A percentile compares a stretch with the other conserved stretches of the same genome.
Conservation (phyloP, 202 grass and related monocot genomes). For the Saccharum hybrid region DNA sequence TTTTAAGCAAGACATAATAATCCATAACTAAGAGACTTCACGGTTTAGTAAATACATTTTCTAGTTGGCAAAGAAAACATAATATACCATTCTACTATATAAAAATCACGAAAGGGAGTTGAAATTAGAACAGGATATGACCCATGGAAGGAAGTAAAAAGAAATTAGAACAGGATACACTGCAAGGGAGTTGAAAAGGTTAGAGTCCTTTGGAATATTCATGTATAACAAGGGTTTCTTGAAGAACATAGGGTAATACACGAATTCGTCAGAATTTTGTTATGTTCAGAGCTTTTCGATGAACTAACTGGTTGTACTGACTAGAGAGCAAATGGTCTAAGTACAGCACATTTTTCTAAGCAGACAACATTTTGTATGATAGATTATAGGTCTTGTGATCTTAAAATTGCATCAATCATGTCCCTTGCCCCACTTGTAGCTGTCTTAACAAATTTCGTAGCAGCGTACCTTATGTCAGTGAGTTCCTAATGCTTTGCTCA, state of each 20-base stretch:
- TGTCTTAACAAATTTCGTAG: neutral
- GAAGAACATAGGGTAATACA: conserved; percentile 10
- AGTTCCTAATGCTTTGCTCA: neutral
- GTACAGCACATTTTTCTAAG: neutral
- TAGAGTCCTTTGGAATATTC: neutral
- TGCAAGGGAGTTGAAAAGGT: neutral
- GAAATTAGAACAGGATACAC: neutral
- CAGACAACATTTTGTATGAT: neutral
- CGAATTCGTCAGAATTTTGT: neutral
- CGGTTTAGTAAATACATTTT: neutral
- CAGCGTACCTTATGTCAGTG: neutral
- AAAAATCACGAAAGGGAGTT: conserved; percentile 2
- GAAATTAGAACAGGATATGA: neutral
- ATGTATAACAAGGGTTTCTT: neutral
- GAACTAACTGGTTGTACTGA: neutral
- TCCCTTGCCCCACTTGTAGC: neutral
- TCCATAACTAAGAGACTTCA: neutral
- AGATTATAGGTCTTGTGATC: neutral
- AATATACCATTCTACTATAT: neutral
- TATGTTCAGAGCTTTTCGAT: neutral
- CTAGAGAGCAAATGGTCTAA: neutral
- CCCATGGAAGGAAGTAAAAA: neutral
- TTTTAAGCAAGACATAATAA: neutral
- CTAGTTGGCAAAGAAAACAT: neutral
- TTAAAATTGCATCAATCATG: neutral